Conservation (phyloP, 768 basidiomycete genomes). For the Leucocoprinus birnbaumii region DNA sequence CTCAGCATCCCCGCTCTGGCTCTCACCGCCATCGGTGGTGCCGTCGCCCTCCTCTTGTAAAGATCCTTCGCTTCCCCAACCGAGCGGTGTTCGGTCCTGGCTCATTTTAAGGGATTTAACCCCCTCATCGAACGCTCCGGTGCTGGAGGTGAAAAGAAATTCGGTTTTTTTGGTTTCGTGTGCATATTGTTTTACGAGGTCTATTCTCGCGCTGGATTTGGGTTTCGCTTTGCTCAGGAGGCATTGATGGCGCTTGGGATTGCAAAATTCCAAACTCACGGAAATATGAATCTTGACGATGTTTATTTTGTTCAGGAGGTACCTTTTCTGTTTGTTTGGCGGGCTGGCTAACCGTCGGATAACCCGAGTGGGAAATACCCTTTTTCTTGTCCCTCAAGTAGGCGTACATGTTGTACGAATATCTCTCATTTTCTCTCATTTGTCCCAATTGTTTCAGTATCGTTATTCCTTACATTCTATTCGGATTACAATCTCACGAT, state of each 20-base stretch:
- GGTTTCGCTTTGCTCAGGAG: conserved; percentile 1
- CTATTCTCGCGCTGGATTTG: conserved; percentile 4
- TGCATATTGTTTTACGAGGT: conserved; percentile 2
- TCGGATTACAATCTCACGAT: conserved; percentile 1
- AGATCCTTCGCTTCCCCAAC: conserved; percentile 22
- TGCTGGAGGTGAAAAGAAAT: conserved; percentile 2
- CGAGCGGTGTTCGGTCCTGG: not conserved
- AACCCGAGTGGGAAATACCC: not conserved
- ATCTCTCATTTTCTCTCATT: not conserved
- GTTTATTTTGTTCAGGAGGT: conserved; percentile 4
- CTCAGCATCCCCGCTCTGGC: conserved; percentile 38
- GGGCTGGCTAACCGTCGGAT: conserved; percentile 9
- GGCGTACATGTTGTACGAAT: conserved; percentile 1
- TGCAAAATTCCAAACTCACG: not conserved
- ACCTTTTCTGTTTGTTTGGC: conserved; percentile 6
- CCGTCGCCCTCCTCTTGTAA: conserved; percentile 34
- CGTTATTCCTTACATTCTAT: conserved; percentile 6
- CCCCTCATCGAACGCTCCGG: not conserved
- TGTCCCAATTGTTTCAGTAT: conserved; percentile 1
- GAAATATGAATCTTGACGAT: conserved; percentile 8
- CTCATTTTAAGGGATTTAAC: not conserved
- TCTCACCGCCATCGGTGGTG: conserved; percentile 37
- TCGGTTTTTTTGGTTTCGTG: not conserved
- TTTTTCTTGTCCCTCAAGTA: not conserved
- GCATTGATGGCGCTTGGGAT: conserved; percentile 6